Evolutionary conservation across 371 early-diverging fungal species (phyloP).

Genomic region (Actinomortierella ambigua): DNA sequence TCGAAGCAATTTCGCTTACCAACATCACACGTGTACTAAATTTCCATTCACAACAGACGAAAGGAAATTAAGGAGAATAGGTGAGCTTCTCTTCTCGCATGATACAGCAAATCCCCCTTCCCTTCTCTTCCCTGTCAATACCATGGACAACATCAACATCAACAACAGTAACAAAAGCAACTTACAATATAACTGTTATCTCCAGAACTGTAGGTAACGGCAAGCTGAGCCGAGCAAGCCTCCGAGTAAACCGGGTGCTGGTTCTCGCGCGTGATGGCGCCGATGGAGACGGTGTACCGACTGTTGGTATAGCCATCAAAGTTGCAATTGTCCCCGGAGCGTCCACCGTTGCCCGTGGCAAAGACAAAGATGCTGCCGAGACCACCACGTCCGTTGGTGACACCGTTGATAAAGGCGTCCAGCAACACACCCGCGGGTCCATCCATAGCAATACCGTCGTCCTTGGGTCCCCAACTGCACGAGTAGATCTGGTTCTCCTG

Average conservation of each 20-base stretch:
- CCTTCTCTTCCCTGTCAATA: too few species aligned
- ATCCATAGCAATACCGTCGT: slow-evolving; percentile 82
- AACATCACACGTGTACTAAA: slow-evolving; percentile 84
- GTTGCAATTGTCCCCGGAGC: slow-evolving; percentile 88
- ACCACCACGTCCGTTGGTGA: slow-evolving; percentile 81
- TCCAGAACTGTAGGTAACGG: slow-evolving; percentile 88
- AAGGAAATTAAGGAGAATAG: background rate
- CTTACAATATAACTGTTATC: slow-evolving; percentile 75
- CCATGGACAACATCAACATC: too few species aligned
- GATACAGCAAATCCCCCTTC: too few species aligned
- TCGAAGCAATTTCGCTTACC: slow-evolving; percentile 74
- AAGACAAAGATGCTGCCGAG: slow-evolving; percentile 91
- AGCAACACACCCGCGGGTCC: slow-evolving; percentile 78
- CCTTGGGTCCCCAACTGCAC: slow-evolving; percentile 93
- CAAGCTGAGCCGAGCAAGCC: slow-evolving; percentile 85
- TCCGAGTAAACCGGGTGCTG: slow-evolving; percentile 88
- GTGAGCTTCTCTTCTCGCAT: too few species aligned
- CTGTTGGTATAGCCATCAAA: slow-evolving; percentile 97
- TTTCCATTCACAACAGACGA: background rate
- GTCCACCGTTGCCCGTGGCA: slow-evolving; percentile 94
- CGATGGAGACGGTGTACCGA: slow-evolving; percentile 92
- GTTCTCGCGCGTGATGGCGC: slow-evolving; percentile 80
- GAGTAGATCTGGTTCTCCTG: slow-evolving; percentile 90
- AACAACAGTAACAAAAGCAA: slow-evolving; percentile 1
- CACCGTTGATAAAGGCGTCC: slow-evolving; percentile 85